Conservation (phyloP, 805 yeast species). For the Ogataea ganodermae region DNA sequence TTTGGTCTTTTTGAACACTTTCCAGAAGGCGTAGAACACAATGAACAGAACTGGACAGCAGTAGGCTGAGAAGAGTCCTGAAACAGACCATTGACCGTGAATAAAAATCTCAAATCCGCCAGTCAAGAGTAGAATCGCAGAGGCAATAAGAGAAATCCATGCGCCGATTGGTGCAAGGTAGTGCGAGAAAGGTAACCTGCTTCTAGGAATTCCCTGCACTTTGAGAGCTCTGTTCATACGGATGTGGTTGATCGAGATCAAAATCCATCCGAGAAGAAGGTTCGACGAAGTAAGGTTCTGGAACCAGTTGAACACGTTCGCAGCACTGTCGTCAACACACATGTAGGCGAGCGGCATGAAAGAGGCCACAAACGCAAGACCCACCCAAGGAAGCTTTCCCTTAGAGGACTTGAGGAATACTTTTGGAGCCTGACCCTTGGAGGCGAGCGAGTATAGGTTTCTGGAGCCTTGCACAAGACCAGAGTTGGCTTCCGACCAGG, state of each 20-base stretch:
- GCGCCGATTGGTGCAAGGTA: slow-evolving; percentile 33
- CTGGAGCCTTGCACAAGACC: slow-evolving; percentile 69
- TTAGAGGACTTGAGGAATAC: slow-evolving; percentile 58
- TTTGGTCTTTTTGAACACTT: slow-evolving; percentile 35
- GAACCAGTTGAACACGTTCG: slow-evolving; percentile 62
- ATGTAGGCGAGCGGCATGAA: slow-evolving; percentile 60
- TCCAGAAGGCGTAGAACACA: slow-evolving; percentile 36
- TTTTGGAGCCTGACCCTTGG: slow-evolving; percentile 68
- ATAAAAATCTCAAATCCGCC: slow-evolving; percentile 41
- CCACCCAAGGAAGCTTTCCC: slow-evolving; percentile 53
- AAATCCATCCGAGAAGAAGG: slow-evolving; percentile 60
- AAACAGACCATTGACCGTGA: slow-evolving; percentile 32
- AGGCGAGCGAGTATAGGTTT: slow-evolving; percentile 64
- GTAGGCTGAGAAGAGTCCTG: slow-evolving; percentile 28
- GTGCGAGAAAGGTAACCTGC: slow-evolving; percentile 36
- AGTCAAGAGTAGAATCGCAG: slow-evolving; percentile 34
- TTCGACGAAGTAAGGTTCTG: slow-evolving; percentile 59
- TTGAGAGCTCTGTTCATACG: slow-evolving; percentile 36
- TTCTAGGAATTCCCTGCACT: slow-evolving; percentile 41
- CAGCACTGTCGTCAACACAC: slow-evolving; percentile 57
- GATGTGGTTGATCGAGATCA: slow-evolving; percentile 48
- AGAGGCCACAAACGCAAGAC: slow-evolving; percentile 47
- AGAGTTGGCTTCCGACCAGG: slow-evolving; percentile 65
- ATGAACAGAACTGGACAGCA: slow-evolving; percentile 30
- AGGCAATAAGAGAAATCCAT: slow-evolving; percentile 35